Percentiles rank a stretch among this genome's conserved stretches.
These are phyloP conservation scores for Alternaria triticina DNA, from an alignment of 2,329 filamentous ascomycete genomes.

Conservation along the genomic window DNA sequence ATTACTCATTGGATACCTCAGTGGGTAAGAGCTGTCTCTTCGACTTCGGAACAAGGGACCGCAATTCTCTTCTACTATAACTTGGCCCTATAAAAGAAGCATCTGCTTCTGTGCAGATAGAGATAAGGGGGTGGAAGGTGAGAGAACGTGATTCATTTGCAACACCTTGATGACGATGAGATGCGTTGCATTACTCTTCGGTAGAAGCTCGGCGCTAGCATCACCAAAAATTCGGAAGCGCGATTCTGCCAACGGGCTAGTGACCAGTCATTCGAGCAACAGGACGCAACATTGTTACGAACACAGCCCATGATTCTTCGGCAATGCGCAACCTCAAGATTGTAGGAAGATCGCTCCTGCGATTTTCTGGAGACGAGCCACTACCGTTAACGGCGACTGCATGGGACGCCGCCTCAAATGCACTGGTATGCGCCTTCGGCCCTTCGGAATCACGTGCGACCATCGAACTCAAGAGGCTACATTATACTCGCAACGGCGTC, in stretches of 20 bases:
- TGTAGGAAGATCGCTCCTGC: conserved; percentile 69
- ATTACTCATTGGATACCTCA: conserved; percentile 1
- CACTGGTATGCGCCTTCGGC: conserved; percentile 83
- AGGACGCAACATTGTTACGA: conserved; percentile 7
- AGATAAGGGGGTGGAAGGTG: not conserved
- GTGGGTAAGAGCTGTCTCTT: not conserved
- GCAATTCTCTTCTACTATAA: not conserved
- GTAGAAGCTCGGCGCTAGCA: conserved; percentile 34
- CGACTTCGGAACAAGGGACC: not conserved
- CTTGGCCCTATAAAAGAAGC: too few relatives aligned
- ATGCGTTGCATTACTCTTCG: conserved; percentile 18
- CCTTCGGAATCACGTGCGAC: conserved; percentile 72
- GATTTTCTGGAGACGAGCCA: conserved; percentile 60
- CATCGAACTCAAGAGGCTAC: conserved; percentile 72
- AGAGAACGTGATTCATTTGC: not conserved
- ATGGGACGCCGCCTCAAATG: conserved; percentile 83
- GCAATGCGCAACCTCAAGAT: conserved; percentile 88
- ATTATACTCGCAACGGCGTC: conserved; percentile 52
- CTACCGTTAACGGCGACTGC: conserved; percentile 75
- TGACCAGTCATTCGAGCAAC: conserved; percentile 2
- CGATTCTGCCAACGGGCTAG: not conserved
- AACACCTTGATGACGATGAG: conserved; percentile 8
- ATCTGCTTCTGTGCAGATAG: not conserved
- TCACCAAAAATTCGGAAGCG: conserved; percentile 19
- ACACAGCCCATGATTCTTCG: conserved; percentile 11